Percentiles rank a stretch among this genome's conserved stretches.
These are phyloP conservation scores for Cystobasidium ongulense DNA, from an alignment of 768 basidiomycete genomes.

Conservation along the genomic window DNA sequence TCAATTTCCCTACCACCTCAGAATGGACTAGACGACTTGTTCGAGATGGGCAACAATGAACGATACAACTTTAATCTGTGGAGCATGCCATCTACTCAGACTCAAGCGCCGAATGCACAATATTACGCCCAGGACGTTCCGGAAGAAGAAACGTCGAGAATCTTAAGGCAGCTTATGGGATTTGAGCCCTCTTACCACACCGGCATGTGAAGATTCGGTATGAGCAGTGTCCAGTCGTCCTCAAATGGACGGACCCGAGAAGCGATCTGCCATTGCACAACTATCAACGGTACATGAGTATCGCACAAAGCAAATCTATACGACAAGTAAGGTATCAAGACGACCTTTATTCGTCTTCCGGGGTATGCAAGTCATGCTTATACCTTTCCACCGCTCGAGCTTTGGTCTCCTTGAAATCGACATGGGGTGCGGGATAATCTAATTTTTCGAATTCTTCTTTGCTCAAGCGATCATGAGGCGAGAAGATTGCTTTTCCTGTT, in stretches of 20 bases:
- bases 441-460: slow-evolving; percentile 17
- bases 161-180: neutral
- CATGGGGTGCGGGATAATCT: slow-evolving; percentile 1
- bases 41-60: neutral
- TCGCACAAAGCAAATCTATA: neutral
- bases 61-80: slow-evolving; percentile 3
- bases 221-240: too few species aligned
- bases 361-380: slow-evolving; percentile 16
- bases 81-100: neutral
- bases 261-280: neutral
- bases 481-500: slow-evolving; percentile 21
- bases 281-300: neutral
- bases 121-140: neutral
- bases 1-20: neutral
- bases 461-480: neutral
- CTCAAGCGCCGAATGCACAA: neutral
- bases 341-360: neutral
- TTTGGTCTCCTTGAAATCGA: slow-evolving; percentile 1
- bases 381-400: neutral
- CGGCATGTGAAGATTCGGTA: neutral
- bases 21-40: neutral
- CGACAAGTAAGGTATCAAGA: neutral
- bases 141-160: neutral
- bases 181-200: neutral
- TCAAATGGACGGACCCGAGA: neutral